Evolutionary conservation across 148 eudicot species (phyloP).

Genomic region (Heliamphora exappendiculata): DNA sequence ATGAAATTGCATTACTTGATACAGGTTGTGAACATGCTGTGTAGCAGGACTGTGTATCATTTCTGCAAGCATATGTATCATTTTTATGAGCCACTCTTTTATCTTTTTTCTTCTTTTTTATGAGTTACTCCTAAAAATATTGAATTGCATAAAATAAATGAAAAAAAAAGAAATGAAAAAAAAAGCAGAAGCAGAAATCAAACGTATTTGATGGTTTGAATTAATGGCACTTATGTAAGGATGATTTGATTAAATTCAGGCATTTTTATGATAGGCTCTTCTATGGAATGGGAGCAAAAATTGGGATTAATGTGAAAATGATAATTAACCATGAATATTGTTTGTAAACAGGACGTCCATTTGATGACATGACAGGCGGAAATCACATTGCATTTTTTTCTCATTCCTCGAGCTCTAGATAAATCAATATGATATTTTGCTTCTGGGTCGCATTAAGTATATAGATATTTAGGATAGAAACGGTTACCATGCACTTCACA

Average conservation of each 20-base stretch:
- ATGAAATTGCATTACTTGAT: no score
- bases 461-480: slow-evolving; percentile 52
- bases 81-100: no score
- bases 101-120: no score
- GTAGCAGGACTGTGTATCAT: no score
- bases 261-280: not conserved
- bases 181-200: not conserved
- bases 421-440: not conserved
- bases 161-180: not conserved
- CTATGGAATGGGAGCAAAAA: no score
- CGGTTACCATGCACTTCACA: slow-evolving; percentile 75
- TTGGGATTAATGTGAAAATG: not conserved
- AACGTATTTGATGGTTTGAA: not conserved
- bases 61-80: no score
- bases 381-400: not conserved
- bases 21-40: no score
- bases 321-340: not conserved
- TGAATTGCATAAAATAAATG: no score
- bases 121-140: no score
- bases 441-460: not conserved
- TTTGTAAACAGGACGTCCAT: slow-evolving; percentile 9
- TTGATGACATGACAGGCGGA: not conserved
- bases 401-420: not conserved
- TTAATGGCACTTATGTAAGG: not conserved
- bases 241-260: not conserved